Conservation (phyloP, 768 basidiomycete genomes). For the Chalciporus piperatus region DNA sequence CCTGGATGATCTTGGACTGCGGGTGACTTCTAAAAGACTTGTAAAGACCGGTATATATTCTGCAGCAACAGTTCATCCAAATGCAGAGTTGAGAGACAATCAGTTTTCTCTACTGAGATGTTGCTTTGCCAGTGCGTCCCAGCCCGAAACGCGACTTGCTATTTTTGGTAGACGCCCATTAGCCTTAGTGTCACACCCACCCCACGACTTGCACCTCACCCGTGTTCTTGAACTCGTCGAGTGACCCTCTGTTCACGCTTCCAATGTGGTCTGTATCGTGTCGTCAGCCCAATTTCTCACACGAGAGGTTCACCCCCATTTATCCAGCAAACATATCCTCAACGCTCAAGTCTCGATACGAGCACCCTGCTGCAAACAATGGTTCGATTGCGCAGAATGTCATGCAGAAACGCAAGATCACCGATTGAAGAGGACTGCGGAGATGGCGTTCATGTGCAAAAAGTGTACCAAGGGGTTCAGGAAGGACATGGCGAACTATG, state of each 20-base stretch:
- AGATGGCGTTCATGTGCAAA: slow-evolving; percentile 85
- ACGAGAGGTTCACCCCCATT: neutral
- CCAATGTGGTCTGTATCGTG: slow-evolving; percentile 27
- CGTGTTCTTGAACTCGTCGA: too few relatives aligned
- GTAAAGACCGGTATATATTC: too few relatives aligned
- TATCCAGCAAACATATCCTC: slow-evolving; percentile 83
- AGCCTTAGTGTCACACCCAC: neutral
- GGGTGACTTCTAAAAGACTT: too few relatives aligned
- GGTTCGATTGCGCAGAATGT: slow-evolving; percentile 97
- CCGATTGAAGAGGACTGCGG: slow-evolving; percentile 64
- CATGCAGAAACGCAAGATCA: slow-evolving; percentile 86
- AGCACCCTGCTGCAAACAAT: slow-evolving; percentile 95
- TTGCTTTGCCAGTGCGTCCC: too few relatives aligned
- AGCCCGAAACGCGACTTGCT: neutral
- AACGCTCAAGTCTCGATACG: slow-evolving; percentile 97
- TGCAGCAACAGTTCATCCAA: too few relatives aligned
- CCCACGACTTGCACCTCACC: too few relatives aligned
- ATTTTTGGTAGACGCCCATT: neutral
- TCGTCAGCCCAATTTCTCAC: neutral
- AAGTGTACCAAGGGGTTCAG: slow-evolving; percentile 95
- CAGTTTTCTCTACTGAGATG: too few relatives aligned
- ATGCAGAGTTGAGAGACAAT: too few relatives aligned
- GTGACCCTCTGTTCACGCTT: neutral
- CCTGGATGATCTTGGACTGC: too few relatives aligned
- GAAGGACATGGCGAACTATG: slow-evolving; percentile 89